Evolutionary conservation across 441 rosid genomes (phyloP).

Genomic region (Eruca vesicaria): DNA sequence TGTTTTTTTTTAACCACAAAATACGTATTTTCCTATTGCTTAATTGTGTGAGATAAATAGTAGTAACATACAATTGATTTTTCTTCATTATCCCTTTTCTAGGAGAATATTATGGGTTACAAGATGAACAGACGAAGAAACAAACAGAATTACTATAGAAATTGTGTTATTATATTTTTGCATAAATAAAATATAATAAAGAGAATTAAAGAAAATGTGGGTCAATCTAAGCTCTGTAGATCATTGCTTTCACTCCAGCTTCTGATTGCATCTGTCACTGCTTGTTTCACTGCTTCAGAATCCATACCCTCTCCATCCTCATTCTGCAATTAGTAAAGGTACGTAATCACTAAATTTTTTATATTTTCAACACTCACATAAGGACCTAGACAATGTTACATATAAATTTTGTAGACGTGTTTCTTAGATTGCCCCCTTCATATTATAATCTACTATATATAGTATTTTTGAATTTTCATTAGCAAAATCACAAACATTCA

Average conservation of each 20-base stretch:
- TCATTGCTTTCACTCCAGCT: constrained; percentile 49
- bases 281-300: constrained; percentile 69
- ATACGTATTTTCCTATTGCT: neutral
- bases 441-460: neutral
- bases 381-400: constrained; percentile 16
- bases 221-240: constrained; percentile 29
- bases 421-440: neutral
- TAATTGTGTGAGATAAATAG: neutral
- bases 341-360: neutral
- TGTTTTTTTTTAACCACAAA: no score
- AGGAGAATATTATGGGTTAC: neutral
- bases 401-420: constrained; percentile 24
- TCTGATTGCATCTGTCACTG: constrained; percentile 62
- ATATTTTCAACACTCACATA: constrained; percentile 15
- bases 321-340: constrained; percentile 36
- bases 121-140: neutral
- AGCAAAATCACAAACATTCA: constrained; percentile 1
- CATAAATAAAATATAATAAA: constrained; percentile 15
- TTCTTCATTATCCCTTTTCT: constrained; percentile 6
- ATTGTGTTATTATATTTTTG: constrained; percentile 22
- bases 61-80: constrained; percentile 26
- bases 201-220: neutral
- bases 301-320: constrained; percentile 52
- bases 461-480: neutral
- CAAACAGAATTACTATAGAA: constrained; percentile 11